Conservation (phyloP, 1,284 basidiomycete species). For the Pascua guehoae region DNA sequence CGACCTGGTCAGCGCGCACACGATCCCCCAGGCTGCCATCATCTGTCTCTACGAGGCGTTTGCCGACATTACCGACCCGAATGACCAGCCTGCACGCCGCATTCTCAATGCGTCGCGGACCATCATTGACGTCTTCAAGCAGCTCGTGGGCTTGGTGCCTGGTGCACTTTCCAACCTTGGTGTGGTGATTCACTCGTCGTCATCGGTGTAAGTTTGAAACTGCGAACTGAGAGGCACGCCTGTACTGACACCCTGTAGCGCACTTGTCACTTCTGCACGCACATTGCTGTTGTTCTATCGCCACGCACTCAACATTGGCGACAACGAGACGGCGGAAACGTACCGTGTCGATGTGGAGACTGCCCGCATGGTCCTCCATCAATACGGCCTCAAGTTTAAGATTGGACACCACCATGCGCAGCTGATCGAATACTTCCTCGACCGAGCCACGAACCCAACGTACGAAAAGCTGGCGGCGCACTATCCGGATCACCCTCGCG, state of each 20-base stretch:
- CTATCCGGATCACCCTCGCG: conserved; percentile 44
- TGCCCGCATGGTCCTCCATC: conserved; percentile 30
- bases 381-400: conserved; percentile 38
- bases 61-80: conserved; percentile 40
- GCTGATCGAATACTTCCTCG: conserved; percentile 46
- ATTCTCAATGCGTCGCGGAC: conserved; percentile 37
- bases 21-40: conserved; percentile 39
- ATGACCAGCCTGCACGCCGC: conserved; percentile 35
- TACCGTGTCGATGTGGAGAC: conserved; percentile 38
- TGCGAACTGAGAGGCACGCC: neutral
- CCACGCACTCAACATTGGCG: conserved; percentile 36
- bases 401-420: conserved; percentile 46
- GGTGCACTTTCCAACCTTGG: conserved; percentile 24
- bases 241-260: conserved; percentile 11
- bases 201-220: conserved; percentile 29
- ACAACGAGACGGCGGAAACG: conserved; percentile 26
- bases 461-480: conserved; percentile 40
- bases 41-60: conserved; percentile 48
- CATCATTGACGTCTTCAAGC: conserved; percentile 40
- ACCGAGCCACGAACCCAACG: conserved; percentile 38
- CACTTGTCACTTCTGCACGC: conserved; percentile 38
- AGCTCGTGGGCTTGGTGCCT: conserved; percentile 25
- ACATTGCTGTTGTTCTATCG: conserved; percentile 40
- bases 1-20: conserved; percentile 39
- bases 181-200: conserved; percentile 39